Evolutionary conservation across 2,329 filamentous ascomycete species (phyloP), one percentile per base, ranked within the genome.

Genomic region (Clonostachys rosea): DNA sequence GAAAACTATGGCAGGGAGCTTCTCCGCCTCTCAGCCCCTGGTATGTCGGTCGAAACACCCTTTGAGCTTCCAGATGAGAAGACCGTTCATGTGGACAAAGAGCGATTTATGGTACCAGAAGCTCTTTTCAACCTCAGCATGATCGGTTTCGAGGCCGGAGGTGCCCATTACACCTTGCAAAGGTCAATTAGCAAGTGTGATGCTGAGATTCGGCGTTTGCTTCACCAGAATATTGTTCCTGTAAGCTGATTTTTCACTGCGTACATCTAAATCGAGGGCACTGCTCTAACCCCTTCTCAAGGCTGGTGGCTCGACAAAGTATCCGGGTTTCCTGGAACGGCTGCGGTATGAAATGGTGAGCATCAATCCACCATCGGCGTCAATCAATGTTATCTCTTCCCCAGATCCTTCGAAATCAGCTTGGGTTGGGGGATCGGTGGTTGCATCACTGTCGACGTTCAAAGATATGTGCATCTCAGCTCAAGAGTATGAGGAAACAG

Each of bases 391-490:
- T 79, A 97, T 99, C 73, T 94, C 94, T 79, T 94, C 94, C 64
- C 94, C 94, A 62, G 94, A 99, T 89, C 90, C 94, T 79, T 97
- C 97, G 86, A 97, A 99, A 89, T 97, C 94, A 57, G 94, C 97
- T 83, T 99, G 94, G 94, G 99, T 99, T 74, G 94, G 94, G 94
- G 94, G 94, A 85, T 99, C 94, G 75, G 99, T 99, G 79, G 80
- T 99, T 68, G 94, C 94, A 64, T 99, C 94, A 57, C 89, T 99
- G 67, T 99, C 94, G 63, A 99, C 94, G 76, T 99, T 99, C 92
- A 94, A 99, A 84, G 94, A 99, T 82, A 99, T 99, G 94, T 99
- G 94, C 94, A 97, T 99, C 86, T 99, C 94, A 67, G 99, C 99
- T 91, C 94, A 99, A 82, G 92, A 97, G 84, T 97, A 97, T 86